Base-by-base conservation (phyloP, 1,139 yeast species). In the Candida sanyaensis region DNA sequence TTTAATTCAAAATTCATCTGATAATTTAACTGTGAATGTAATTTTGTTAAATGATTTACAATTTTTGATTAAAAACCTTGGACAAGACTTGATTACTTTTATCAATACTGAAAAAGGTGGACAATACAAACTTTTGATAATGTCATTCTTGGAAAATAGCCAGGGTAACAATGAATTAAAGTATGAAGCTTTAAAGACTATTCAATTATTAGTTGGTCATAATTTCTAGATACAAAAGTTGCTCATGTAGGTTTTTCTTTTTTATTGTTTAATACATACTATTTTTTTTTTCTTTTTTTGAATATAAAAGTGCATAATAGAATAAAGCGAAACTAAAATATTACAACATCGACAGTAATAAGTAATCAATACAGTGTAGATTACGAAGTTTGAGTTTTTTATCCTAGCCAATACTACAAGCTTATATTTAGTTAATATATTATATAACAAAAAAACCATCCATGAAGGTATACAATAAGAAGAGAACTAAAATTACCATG, bases 161-260 rank as follows among this genome's bases (percentile, higher is more conserved):
- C 63, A 85, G 49, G 81, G 86, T 38, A 95, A 91, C 65, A 79
- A 92, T 37, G 96, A 90, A 61, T 92, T 93, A 58, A 89, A 93
- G 65, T 93, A 87, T 65, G 97, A 93, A 72, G 98, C 99, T 1
- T 80, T 93, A 62, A 89, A 88, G 66, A 91, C 98, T 1, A 89
- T 97, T 23, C 99, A 95, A 73, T 81, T 86, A 50, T 81, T 93
- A 61, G 96, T 93, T 50, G 90, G 97, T 6, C 92, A 89, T 49
- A 62, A 55, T 45, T 68, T 61, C 52, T 70, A 59, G 49, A 24
- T 23, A 6, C 10, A 38, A 28, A 37, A 26, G 40, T 37, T 37
- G 9, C 4, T 37, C 10, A 37, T 2, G 39, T 24, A 26, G 31
- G 40, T 26, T 28, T 12, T 31, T 31, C 12, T 31, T 31, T n/a